Evolutionary conservation across 2,329 filamentous ascomycete species (phyloP), one percentile per base, ranked within the genome.

Genomic region (Chalaropsis thielavioides): DNA sequence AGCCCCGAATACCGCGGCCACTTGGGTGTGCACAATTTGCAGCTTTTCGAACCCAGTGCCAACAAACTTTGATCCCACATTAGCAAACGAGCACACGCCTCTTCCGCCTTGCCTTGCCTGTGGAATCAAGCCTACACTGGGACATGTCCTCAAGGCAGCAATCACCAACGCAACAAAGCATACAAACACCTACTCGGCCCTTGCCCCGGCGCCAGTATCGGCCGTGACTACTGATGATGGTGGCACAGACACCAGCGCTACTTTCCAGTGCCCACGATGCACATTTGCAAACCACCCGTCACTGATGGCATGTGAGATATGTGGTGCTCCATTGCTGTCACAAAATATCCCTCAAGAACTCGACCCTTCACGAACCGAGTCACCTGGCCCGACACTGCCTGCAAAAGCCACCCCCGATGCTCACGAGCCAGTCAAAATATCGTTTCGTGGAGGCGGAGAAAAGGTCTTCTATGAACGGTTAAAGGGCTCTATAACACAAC

Each of bases 21-120:
- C 91, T 3, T 97, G 92, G 92, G 86, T 97, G 22, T 97, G 92
- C 76, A 88, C 89, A 1, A 97, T 97, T 71, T 97, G 92, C 79
- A 92, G 89, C 69, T 95, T 95, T 72, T 92, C 92, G 10, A 97
- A 97, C 71, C 87, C 90, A 0, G 85, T 96, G 1, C 92, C 94
- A 0, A 89, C 89, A 44, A 96, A 96, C 73, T 97, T 97, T 73
- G 92, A 97, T 71, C 89, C 91, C 0, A 81, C 86, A 0, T 86
- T 87, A 1, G 90, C 90, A 8, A 94, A 84, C 68, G 83, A 86
- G 22, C 84, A 90, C 68, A 95, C 89, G 4, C 87, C 86, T 8
- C 76, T 96, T 24, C 88, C 92, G 2, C 90, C 92, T 69, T 99
- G 94, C 72, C 78, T 96, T 64, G 88, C 91, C 4, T 99, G 94